Base-by-base conservation (phyloP, 1,284 basidiomycete species). In the Apiotrichum sp. region DNA sequence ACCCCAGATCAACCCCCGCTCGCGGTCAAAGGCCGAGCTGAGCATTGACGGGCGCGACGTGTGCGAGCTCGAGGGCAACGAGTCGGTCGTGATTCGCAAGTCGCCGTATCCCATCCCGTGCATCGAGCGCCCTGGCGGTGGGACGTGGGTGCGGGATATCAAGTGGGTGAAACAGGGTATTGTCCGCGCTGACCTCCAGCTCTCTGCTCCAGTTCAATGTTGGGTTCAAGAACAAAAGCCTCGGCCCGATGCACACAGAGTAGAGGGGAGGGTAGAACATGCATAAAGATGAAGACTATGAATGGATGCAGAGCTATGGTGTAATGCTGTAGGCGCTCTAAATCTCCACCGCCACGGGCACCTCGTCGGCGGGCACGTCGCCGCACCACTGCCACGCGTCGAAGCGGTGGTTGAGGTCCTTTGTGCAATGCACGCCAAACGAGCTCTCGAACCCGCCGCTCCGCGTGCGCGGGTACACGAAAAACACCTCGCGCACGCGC, bases 101-200 rank as follows among this genome's bases (percentile, higher is more conserved):
- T 95, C 91, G 1, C 85, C 85, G 33, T 91, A 84, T 68, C 92
- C 93, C 6, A 91, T 98, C 35, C 93, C 93, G 0, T 97, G 93
- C 72, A 88, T 93, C 67, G 91, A 89, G 66, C 81, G 89, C 31
- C 84, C 87, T 1, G 88, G 88, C 6, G 88, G 88, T 65, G 89
- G 90, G 65, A 89, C 93, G 64, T 98, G 93, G 93, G 91, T 97
- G 29, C 80, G 89, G 58, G 95, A 98, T 72, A 96, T 98, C 76
- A 97, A 97, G 73, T 76, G 61, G 58, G 72, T 67, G 3, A 0
- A 29, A 29, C 29, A 29, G 7, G 40, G 40, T n/a, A 14, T 13
- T 41, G n/a, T 11, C 2, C 38, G 39, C 55, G 51, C 62, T 40
- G 50, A 38, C 40, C 29, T n/a, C 5, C 52, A 71, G 67, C 71